These are phyloP conservation scores for Chrysanthemum seticuspe DNA, from an alignment of 129 eudicot genomes.

Conservation along the genomic window DNA sequence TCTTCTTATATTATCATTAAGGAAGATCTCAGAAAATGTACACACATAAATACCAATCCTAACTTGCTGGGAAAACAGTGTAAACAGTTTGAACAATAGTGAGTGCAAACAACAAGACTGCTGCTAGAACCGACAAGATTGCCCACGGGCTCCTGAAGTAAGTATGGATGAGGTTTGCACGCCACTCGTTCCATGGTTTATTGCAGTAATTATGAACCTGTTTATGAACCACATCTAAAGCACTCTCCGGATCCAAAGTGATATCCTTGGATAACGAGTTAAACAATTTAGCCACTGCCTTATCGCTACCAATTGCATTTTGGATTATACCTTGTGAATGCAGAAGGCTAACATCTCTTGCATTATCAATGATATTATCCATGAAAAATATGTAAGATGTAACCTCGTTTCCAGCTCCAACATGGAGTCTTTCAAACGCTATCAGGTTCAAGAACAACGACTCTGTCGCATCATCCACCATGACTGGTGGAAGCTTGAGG, in stretches of 20 bases:
- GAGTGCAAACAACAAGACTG: slow-evolving; percentile 53
- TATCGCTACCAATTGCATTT: slow-evolving; percentile 51
- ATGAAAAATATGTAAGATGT: slow-evolving; percentile 60
- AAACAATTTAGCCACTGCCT: slow-evolving; percentile 54
- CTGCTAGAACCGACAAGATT: slow-evolving; percentile 55
- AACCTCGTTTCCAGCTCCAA: slow-evolving; percentile 64
- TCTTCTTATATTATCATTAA: too few species aligned
- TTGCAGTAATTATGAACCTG: slow-evolving; percentile 48
- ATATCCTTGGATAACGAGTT: slow-evolving; percentile 54
- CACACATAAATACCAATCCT: background rate
- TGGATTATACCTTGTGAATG: slow-evolving; percentile 48
- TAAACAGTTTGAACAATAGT: slow-evolving; percentile 52
- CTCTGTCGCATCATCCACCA: slow-evolving; percentile 60
- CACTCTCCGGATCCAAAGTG: slow-evolving; percentile 49
- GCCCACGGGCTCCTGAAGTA: slow-evolving; percentile 65
- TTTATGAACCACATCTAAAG: slow-evolving; percentile 42
- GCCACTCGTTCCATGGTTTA: slow-evolving; percentile 51
- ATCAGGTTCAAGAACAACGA: slow-evolving; percentile 58
- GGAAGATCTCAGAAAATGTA: too few species aligned
- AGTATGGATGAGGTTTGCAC: slow-evolving; percentile 55
- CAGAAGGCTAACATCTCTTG: slow-evolving; percentile 49
- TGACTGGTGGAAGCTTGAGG: slow-evolving; percentile 53
- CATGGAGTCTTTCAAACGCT: slow-evolving; percentile 77
- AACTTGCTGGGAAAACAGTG: slow-evolving; percentile 31
- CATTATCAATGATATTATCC: slow-evolving; percentile 55